Conservation (phyloP, 2,329 filamentous ascomycete species). For the Lachnum nothofagi region DNA sequence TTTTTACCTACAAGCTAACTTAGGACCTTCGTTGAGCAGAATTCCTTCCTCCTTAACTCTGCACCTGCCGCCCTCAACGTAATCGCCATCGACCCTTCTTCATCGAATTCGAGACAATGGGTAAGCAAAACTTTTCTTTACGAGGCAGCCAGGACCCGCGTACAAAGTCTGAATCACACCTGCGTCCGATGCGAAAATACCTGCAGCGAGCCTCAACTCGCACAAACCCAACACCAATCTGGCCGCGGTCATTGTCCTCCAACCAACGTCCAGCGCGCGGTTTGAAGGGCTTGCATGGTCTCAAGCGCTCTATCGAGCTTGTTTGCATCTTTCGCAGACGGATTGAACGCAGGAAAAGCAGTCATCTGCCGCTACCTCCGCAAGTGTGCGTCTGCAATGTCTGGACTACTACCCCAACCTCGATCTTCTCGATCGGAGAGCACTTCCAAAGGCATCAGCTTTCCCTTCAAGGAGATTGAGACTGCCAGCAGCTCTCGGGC, state of each 20-base stretch:
- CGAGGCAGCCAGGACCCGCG: slow-evolving; percentile 10
- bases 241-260: slow-evolving; percentile 5
- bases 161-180: slow-evolving; percentile 2
- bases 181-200: slow-evolving; percentile 5
- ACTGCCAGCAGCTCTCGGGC: slow-evolving; percentile 4
- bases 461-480: slow-evolving; percentile 11
- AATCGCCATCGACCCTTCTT: slow-evolving; percentile 30
- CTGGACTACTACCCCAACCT: slow-evolving; percentile 18
- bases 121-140: slow-evolving; percentile 31
- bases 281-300: slow-evolving; percentile 18
- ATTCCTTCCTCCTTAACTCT: slow-evolving; percentile 13
- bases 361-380: slow-evolving; percentile 6
- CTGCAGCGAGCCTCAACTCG: slow-evolving; percentile 7
- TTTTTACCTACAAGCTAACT: slow-evolving; percentile 22
- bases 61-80: slow-evolving; percentile 26
- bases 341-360: slow-evolving; percentile 4
- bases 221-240: slow-evolving; percentile 6
- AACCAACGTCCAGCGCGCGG: slow-evolving; percentile 7
- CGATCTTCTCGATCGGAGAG: slow-evolving; percentile 18
- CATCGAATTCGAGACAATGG: slow-evolving; percentile 30
- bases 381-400: slow-evolving; percentile 22
- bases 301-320: slow-evolving; percentile 10
- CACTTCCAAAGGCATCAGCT: slow-evolving; percentile 9
- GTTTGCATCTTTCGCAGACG: slow-evolving; percentile 8
- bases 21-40: slow-evolving; percentile 18